These are phyloP conservation scores for Echria macrotheca DNA, from an alignment of 495 filamentous ascomycete genomes.

Conservation along the genomic window DNA sequence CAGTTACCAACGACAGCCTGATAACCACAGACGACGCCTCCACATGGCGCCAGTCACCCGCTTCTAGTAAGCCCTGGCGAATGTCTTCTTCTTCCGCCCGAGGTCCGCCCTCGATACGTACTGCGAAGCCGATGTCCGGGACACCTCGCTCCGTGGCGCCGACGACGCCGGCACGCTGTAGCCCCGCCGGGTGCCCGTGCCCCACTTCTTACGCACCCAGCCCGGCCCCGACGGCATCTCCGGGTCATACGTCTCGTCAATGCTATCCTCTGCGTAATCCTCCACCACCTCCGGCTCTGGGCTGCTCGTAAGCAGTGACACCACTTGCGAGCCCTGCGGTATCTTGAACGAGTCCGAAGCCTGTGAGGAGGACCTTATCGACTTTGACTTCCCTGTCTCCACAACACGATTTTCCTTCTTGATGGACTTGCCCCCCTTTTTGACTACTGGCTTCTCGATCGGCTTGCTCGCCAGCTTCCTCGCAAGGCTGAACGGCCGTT, in stretches of 20 bases:
- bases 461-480: constrained; percentile 15
- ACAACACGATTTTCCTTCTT: not conserved
- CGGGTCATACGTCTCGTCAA: constrained; percentile 32
- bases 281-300: constrained; percentile 34
- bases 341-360: constrained; percentile 19
- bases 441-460: constrained; percentile 21
- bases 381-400: not conserved
- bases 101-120: not conserved
- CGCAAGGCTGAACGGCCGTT: constrained; percentile 3
- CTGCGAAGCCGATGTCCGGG: not conserved
- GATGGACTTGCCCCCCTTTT: not conserved
- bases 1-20: too few relatives aligned
- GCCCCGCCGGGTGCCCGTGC: constrained; percentile 6
- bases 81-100: not conserved
- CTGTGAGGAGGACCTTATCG: not conserved
- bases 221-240: constrained; percentile 25
- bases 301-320: constrained; percentile 34
- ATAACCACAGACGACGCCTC: too few relatives aligned
- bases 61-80: not conserved
- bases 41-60: not conserved
- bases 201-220: constrained; percentile 33
- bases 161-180: constrained; percentile 11
- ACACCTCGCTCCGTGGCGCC: not conserved
- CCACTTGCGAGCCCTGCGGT: constrained; percentile 35
- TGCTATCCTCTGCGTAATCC: constrained; percentile 39